Evolutionary conservation across 352 stramenopile species (phyloP), one percentile per base, ranked within the genome.

Genomic region (Phytopythium cucurbitacearum): DNA sequence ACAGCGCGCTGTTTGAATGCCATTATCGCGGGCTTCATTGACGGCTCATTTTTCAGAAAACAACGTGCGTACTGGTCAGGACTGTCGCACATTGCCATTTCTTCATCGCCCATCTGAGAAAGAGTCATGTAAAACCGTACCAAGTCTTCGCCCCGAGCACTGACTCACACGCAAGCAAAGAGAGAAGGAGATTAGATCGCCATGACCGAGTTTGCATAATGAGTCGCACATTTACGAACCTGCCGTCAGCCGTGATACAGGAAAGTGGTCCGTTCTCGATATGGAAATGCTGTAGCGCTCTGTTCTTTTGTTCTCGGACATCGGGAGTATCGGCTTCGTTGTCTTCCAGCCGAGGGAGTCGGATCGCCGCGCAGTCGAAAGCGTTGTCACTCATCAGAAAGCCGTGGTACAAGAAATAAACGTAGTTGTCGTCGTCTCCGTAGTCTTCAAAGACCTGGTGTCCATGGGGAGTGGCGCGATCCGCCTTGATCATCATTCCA

Each of bases 391-490:
- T 7, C 62, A 96, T 91, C 1, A 98, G 57, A 49, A 98, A 98
- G 0, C 89, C 94, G 61, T 98, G 91, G 48, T 96, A 73, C 35
- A 96, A 48, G 15, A 97, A 75, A 51, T 89, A 92, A 4, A 87
- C 66, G 62, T 88, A 89, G 56, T 96, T 97, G 69, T 82, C 80
- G 57, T 96, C 97, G 74, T 97, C 89, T n/a, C 92, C 92, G 41
- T 98, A 98, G 67, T 98, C 92, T 72, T 98, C 94, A 52, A 97
- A 91, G 5, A 98, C 60, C 54, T 98, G 90, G 3, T 62, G 38
- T 7, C 51, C 56, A 0, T 28, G 45, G 0, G 7, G 21, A 5
- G 66, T 74, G 0, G 50, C 12, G 10, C 88, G 81, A 59, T 96
- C 89, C 5, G 85, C 80, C 16, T 63, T 64, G n/a, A 96, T 73